Percentiles rank a stretch among this genome's conserved stretches.
Conservation (phyloP, 768 basidiomycete genomes). For the Amanita inopinata region DNA sequence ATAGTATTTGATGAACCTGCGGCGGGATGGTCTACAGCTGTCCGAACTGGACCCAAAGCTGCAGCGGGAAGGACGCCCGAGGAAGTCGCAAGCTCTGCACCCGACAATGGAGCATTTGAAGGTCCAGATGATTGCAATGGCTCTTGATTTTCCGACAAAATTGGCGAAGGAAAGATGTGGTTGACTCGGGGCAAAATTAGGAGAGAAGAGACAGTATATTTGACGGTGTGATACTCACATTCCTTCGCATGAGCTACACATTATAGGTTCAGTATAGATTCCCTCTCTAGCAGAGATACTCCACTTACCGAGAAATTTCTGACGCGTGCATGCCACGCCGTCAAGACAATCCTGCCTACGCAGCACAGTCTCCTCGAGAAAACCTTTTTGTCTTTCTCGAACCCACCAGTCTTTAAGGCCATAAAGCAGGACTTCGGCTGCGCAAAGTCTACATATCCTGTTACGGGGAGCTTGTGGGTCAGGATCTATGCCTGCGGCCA, state of each 20-base stretch:
- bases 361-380: constrained; percentile 43
- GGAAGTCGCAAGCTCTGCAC: neutral
- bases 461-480: constrained; percentile 49
- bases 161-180: constrained; percentile 26
- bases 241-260: constrained; percentile 60
- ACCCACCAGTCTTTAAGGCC: constrained; percentile 81
- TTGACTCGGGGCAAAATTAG: constrained; percentile 23
- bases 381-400: constrained; percentile 62
- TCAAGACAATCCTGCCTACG: constrained; percentile 62
- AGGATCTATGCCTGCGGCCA: constrained; percentile 44
- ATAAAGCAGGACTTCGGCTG: constrained; percentile 65
- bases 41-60: too few species aligned
- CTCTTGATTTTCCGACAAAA: neutral
- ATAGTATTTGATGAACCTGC: neutral
- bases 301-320: constrained; percentile 56
- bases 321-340: constrained; percentile 46
- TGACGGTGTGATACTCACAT: constrained; percentile 36
- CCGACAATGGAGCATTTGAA: neutral
- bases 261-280: constrained; percentile 9
- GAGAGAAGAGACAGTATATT: constrained; percentile 5
- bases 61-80: neutral
- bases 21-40: neutral
- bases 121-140: neutral
- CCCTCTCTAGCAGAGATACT: neutral
- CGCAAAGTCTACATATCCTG: constrained; percentile 62